Base-by-base conservation (phyloP, 78 protist genomes). In the Dictyostelium citrinum region DNA sequence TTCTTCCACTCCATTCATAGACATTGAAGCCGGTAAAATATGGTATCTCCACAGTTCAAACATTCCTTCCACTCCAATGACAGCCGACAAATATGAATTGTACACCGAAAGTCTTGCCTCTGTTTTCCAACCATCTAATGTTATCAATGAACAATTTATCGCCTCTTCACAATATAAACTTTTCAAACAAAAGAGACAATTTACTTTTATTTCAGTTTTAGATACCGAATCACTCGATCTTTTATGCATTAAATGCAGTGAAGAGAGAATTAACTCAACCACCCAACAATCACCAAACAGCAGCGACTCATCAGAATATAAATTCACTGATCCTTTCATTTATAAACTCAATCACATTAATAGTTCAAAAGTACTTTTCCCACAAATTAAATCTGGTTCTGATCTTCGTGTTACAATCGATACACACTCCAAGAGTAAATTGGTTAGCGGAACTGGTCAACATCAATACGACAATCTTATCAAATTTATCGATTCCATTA, bases 151-250 rank as follows among this genome's bases (percentile, higher is more conserved):
- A 29, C 27, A 17, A 16, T 78, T 79, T 46, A 74, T 88, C 31
- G 27, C 46, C 10, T 24, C 43, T 12, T 55, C 51, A 5, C 29
- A 35, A 31, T 49, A 35, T 58, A 88, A 78, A 24, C 55, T 88
- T 14, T 79, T 37, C 31, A 88, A 88, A 35, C 80, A 78, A 49
- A 88, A 88, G 85, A 88, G 79, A 49, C 93, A 84, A 35, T 78
- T 61, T 71, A 72, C 72, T 1, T 49, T 78, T 8, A 43, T 88
- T 33, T 60, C 93, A 29, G 43, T 88, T 29, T 49, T 88, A 55
- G 93, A 88, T 27, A 88, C 93, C 3, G 85, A 88, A 74, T 67
- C 93, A n/a, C 77, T 88, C 45, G 93, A 88, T 67, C 70, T 88
- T 35, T n/a, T 88, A 20, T 55, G 76, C 3, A 31, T 88, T 22